phyloP scores from a whole-genome alignment of 2,329 filamentous ascomycete species.

The Diaporthe vexans region DNA sequence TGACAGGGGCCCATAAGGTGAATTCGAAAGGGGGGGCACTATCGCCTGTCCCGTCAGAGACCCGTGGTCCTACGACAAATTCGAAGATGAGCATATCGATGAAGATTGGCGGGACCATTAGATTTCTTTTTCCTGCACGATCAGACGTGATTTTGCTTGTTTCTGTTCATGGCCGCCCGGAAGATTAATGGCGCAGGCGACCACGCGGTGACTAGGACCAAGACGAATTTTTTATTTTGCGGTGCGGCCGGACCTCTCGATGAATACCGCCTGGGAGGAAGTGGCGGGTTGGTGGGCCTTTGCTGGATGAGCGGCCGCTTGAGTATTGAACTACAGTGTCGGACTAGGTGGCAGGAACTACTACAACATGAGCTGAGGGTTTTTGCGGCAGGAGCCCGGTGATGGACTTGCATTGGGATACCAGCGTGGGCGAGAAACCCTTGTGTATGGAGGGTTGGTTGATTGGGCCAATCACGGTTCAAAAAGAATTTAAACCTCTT shows the following conservation, averaged over 20 bases:
- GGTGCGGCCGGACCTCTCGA: slow-evolving; percentile 34
- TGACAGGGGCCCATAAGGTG: slow-evolving; percentile 27
- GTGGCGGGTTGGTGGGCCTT: slow-evolving; percentile 8
- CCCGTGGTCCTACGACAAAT: slow-evolving; percentile 19
- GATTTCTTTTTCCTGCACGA: slow-evolving; percentile 46
- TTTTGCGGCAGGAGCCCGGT: slow-evolving; percentile 22
- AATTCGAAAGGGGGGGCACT: slow-evolving; percentile 15
- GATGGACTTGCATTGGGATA: slow-evolving; percentile 40
- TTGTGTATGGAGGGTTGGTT: slow-evolving; percentile 31
- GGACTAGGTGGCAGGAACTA: slow-evolving; percentile 36
- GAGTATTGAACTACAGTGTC: slow-evolving; percentile 35
- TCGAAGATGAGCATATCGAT: slow-evolving; percentile 46
- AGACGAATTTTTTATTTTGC: slow-evolving; percentile 43
- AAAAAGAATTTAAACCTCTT: slow-evolving; percentile 43
- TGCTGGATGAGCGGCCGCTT: slow-evolving; percentile 37
- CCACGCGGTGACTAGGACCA: slow-evolving; percentile 50
- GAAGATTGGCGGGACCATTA: slow-evolving; percentile 49
- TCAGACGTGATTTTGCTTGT: slow-evolving; percentile 45
- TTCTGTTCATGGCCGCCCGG: slow-evolving; percentile 54
- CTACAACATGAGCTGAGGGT: slow-evolving; percentile 37
- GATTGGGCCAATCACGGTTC: slow-evolving; percentile 40
- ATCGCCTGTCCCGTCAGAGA: slow-evolving; percentile 21
- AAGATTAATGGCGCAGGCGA: slow-evolving; percentile 51
- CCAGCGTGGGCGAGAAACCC: slow-evolving; percentile 24
- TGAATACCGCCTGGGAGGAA: not conserved